Evolutionary conservation across 2,329 filamentous ascomycete species (phyloP).

Genomic region (Aspergillus udagawae): DNA sequence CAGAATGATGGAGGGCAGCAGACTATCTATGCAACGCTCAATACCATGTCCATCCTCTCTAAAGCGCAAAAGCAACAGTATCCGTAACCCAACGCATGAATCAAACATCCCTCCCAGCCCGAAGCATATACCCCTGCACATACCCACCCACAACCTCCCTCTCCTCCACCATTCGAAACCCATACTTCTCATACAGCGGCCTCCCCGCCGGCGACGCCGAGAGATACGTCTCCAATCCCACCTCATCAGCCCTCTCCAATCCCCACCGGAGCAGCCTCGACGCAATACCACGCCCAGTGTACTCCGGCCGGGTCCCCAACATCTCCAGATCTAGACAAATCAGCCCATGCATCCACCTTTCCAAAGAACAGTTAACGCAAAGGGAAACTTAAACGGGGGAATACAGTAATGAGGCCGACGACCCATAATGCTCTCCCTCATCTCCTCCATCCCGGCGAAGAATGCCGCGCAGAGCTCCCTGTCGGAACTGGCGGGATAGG

Average conservation of each 20-base stretch:
- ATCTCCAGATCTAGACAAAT: conserved; percentile 19
- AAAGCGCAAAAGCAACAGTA: background rate
- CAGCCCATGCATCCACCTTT: background rate
- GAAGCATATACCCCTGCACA: conserved; percentile 7
- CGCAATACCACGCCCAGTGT: conserved; percentile 20
- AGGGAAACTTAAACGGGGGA: background rate
- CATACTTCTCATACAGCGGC: conserved; percentile 36
- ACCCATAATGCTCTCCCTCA: conserved; percentile 16
- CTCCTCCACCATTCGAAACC: conserved; percentile 28
- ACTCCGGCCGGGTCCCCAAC: conserved; percentile 20
- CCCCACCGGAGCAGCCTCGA: conserved; percentile 34
- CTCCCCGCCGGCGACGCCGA: conserved; percentile 33
- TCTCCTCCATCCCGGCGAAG: conserved; percentile 16
- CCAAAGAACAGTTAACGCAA: too few species aligned
- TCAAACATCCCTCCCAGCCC: background rate
- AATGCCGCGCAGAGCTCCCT: conserved; percentile 17
- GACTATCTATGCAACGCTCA: background rate
- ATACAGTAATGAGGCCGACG: conserved; percentile 22
- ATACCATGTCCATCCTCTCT: background rate
- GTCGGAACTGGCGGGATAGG: conserved; percentile 16
- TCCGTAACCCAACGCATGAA: too few species aligned
- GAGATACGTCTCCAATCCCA: conserved; percentile 33
- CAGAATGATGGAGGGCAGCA: too few species aligned
- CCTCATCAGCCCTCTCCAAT: conserved; percentile 32
- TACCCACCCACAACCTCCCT: conserved; percentile 3